Evolutionary conservation across 148 eudicot species (phyloP), one percentile per base, ranked within the genome.

Genomic region (Vaccinium corymbosum): DNA sequence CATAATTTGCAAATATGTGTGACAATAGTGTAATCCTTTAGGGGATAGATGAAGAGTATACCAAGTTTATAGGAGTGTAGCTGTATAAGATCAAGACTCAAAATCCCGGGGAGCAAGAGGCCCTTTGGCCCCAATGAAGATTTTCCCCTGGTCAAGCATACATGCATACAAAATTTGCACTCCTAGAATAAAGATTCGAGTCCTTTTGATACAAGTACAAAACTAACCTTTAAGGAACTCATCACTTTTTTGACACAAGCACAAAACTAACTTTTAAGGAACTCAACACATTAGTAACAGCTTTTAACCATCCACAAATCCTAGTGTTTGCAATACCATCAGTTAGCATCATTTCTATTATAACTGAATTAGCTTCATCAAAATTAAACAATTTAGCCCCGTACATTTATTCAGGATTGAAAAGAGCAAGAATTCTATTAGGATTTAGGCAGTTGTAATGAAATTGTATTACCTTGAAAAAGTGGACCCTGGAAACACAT

Each of bases 401-500:
- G 27, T 79, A 32, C 70, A 42, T 61, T 61, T 19, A 59, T 9
- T 55, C 13, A 80, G 72, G 52, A 4, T 55, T 20, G 46, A 57
- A 76, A 81, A 20, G 6, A 48, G 62, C 5, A 62, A 70, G 76
- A 81, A 25, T 76, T 22, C 1, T 1, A 68, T 14, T 15, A 51
- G 27, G 50, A 56, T 70, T 68, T 35, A 52, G n/a, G 75, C 6
- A 12, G 42, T 2, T 59, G 3, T 19, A 53, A 48, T n/a, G 32
- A 80, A 53, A 52, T 66, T 13, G 59, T 6, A 51, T 32, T 89
- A 93, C 95, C 95, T 90, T 57, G 84, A 91, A 93, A 82, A 93
- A 93, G 25, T 84, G 87, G 87, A 90, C 85, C 90, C 95, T 93
- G 95, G 76, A 84, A 70, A 14, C 42, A 85, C 12, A 85, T 77